Evolutionary conservation across 176 grass and related monocot species (phyloP).

Genomic region (Oropetium thomaeum): DNA sequence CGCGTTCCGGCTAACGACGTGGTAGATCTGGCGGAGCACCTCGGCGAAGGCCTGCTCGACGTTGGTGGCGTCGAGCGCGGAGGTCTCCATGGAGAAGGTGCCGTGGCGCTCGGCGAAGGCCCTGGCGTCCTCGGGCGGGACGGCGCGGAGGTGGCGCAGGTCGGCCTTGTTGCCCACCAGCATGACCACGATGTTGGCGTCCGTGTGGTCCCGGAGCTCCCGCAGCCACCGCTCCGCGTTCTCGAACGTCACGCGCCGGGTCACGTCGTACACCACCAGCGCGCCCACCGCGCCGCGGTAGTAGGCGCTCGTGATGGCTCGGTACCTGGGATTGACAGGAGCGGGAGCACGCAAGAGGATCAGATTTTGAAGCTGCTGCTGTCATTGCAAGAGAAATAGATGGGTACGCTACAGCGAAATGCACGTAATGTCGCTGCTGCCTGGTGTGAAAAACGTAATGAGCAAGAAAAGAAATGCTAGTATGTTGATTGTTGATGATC

Average conservation of each 20-base stretch:
- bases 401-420: not conserved
- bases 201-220: conserved; percentile 68
- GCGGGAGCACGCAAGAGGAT: not conserved
- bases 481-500: not conserved
- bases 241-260: conserved; percentile 56
- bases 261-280: conserved; percentile 68
- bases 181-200: conserved; percentile 68
- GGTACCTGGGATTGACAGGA: conserved; percentile 43
- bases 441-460: not conserved
- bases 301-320: conserved; percentile 72
- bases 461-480: not conserved
- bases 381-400: not conserved
- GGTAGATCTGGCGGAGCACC: conserved; percentile 65
- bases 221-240: conserved; percentile 64
- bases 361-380: too few relatives aligned
- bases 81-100: conserved; percentile 69
- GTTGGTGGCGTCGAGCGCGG: conserved; percentile 64
- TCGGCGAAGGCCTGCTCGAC: conserved; percentile 67
- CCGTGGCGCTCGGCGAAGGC: conserved; percentile 52
- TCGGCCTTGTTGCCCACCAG: conserved; percentile 73
- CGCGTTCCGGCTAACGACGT: conserved; percentile 48
- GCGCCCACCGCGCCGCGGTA: conserved; percentile 67
- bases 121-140: conserved; percentile 46
- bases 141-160: conserved; percentile 65
- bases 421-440: conserved; percentile 8